These are phyloP conservation scores for Phascolomyces articulosus DNA, from an alignment of 371 early-diverging fungal species.

Conservation along the genomic window DNA sequence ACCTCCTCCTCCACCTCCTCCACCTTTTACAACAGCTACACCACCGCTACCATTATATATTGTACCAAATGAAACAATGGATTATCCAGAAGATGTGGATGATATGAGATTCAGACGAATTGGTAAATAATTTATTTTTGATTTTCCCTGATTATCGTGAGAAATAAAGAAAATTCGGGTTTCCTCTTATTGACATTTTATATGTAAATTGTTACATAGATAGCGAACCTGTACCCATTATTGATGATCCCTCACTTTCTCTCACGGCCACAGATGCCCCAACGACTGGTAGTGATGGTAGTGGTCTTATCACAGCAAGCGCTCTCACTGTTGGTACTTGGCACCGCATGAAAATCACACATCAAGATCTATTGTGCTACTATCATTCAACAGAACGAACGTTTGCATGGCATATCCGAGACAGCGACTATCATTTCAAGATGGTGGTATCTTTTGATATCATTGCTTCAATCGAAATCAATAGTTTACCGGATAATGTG, in stretches of 20 bases:
- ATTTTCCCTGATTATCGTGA: too few relatives aligned
- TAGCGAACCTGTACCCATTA: conserved; percentile 12
- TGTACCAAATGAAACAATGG: background rate
- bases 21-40: conserved; percentile 6
- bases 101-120: conserved; percentile 8
- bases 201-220: background rate
- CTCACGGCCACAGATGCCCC: background rate
- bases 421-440: conserved; percentile 71
- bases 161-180: too few relatives aligned
- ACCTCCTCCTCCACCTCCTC: background rate
- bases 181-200: background rate
- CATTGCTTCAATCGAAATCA: conserved; percentile 32
- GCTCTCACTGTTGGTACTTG: conserved; percentile 68
- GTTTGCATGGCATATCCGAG: conserved; percentile 76
- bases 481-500: conserved; percentile 40
- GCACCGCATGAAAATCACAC: conserved; percentile 72
- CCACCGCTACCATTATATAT: background rate
- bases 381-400: conserved; percentile 55
- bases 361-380: conserved; percentile 62
- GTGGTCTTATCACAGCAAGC: conserved; percentile 14
- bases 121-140: background rate
- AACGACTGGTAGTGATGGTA: background rate
- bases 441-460: conserved; percentile 57
- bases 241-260: conserved; percentile 3
- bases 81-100: background rate